A percentile compares a stretch with the other conserved stretches of the same genome.
Conservation (phyloP, 2,329 filamentous ascomycete species). For the Lecanicillium sp. region DNA sequence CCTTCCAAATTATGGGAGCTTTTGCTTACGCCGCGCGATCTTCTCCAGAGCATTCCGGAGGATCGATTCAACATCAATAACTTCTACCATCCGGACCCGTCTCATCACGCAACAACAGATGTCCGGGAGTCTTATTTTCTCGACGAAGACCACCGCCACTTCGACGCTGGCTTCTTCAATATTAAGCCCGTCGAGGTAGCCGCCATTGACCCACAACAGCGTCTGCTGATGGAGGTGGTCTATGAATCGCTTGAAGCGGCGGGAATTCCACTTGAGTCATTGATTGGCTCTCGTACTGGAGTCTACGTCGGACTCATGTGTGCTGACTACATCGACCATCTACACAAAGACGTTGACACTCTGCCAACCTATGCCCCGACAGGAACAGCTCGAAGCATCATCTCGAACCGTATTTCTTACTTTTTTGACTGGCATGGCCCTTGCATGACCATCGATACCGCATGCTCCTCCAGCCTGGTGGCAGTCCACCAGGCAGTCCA, state of each 20-base stretch:
- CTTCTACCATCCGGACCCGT: not conserved
- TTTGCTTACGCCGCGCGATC: constrained; percentile 11
- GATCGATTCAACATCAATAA: not conserved
- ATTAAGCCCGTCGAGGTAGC: constrained; percentile 35
- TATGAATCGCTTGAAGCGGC: constrained; percentile 20
- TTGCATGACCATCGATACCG: constrained; percentile 41
- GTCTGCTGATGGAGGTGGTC: constrained; percentile 21
- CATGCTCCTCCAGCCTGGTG: constrained; percentile 40
- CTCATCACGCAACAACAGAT: constrained; percentile 13
- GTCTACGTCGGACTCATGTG: constrained; percentile 18
- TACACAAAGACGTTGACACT: constrained; percentile 15
- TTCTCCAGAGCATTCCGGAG: constrained; percentile 19
- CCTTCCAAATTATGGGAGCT: constrained; percentile 11
- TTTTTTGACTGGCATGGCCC: constrained; percentile 44
- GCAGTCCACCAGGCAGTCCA: constrained; percentile 41
- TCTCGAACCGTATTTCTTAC: constrained; percentile 41
- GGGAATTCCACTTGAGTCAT: constrained; percentile 7
- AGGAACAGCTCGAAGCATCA: constrained; percentile 14
- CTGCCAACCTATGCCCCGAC: constrained; percentile 5
- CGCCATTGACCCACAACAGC: constrained; percentile 24
- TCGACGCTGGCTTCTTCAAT: constrained; percentile 39
- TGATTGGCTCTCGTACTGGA: constrained; percentile 5
- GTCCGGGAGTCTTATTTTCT: constrained; percentile 2
- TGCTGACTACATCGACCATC: constrained; percentile 20
- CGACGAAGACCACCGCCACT: constrained; percentile 13